A percentile compares a stretch with the other conserved stretches of the same genome.
These are phyloP conservation scores for Zostera marina DNA, from an alignment of 116 monocot genomes.

Conservation along the genomic window DNA sequence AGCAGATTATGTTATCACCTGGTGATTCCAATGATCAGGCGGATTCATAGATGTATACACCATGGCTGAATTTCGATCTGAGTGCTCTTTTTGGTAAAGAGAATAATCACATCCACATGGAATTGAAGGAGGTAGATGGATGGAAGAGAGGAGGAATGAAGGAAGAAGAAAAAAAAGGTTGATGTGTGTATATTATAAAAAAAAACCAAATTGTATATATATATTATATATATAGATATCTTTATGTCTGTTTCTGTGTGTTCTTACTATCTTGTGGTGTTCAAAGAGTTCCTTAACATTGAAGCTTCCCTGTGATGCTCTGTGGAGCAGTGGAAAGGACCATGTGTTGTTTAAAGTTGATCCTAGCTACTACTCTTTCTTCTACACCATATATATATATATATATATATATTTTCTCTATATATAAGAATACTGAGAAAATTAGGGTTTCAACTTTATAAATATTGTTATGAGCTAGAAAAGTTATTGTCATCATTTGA, in stretches of 20 bases:
- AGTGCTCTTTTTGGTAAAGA: background rate
- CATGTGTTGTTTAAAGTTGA: background rate
- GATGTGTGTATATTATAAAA: background rate
- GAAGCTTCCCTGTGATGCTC: background rate
- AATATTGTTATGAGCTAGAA: too few relatives aligned
- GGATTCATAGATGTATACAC: background rate
- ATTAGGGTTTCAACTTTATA: too few relatives aligned
- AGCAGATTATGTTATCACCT: too few relatives aligned
- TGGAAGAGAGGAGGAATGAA: background rate
- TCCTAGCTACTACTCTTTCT: too few relatives aligned
- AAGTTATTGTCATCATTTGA: too few relatives aligned
- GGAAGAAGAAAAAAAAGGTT: background rate
- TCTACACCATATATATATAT: too few relatives aligned
- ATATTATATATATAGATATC: background rate
- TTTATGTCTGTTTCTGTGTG: background rate
- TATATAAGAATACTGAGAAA: too few relatives aligned
- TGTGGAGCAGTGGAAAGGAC: background rate
- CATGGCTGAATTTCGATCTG: background rate
- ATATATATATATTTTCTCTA: too few relatives aligned
- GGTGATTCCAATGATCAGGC: background rate
- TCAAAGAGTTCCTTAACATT: background rate
- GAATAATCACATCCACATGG: background rate
- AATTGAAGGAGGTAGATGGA: background rate
- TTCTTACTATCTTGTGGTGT: background rate
- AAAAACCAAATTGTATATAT: background rate